Conservation (phyloP, 306 rosid species). For the Cajanus cajan region DNA sequence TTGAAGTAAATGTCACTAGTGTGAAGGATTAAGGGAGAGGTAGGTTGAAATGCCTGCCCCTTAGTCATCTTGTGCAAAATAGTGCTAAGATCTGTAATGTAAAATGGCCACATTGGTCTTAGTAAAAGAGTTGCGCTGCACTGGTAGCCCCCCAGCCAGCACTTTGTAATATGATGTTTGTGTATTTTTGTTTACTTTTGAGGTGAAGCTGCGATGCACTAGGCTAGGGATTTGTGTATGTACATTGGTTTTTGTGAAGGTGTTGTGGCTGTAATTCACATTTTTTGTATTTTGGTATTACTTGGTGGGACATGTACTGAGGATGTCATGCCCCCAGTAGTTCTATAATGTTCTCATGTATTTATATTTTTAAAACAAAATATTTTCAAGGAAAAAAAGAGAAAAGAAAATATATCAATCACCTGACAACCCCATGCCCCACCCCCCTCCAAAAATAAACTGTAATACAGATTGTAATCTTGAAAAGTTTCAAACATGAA, state of each 20-base stretch:
- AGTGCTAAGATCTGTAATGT: constrained; percentile 50
- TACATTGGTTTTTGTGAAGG: constrained; percentile 64
- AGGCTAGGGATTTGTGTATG: constrained; percentile 45
- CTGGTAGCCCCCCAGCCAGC: constrained; percentile 39
- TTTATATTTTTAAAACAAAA: neutral
- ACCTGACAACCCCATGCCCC: neutral
- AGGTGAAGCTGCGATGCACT: constrained; percentile 64
- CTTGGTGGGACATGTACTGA: constrained; percentile 12
- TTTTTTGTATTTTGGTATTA: constrained; percentile 4
- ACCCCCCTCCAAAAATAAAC: neutral
- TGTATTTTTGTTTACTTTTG: constrained; percentile 53
- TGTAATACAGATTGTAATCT: neutral
- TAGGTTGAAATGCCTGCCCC: constrained; percentile 72
- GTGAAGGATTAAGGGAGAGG: constrained; percentile 57
- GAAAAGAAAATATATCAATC: neutral
- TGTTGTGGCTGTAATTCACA: constrained; percentile 45
- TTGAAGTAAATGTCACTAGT: constrained; percentile 38
- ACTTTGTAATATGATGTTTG: constrained; percentile 46
- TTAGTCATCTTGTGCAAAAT: constrained; percentile 45
- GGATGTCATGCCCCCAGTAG: constrained; percentile 22
- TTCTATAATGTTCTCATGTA: neutral
- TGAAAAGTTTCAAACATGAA: neutral
- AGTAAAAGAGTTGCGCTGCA: constrained; percentile 39
- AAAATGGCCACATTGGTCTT: constrained; percentile 58
- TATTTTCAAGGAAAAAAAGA: neutral